Conservation (phyloP, 2,329 filamentous ascomycete species). For the Akanthomyces dipterigenus region DNA sequence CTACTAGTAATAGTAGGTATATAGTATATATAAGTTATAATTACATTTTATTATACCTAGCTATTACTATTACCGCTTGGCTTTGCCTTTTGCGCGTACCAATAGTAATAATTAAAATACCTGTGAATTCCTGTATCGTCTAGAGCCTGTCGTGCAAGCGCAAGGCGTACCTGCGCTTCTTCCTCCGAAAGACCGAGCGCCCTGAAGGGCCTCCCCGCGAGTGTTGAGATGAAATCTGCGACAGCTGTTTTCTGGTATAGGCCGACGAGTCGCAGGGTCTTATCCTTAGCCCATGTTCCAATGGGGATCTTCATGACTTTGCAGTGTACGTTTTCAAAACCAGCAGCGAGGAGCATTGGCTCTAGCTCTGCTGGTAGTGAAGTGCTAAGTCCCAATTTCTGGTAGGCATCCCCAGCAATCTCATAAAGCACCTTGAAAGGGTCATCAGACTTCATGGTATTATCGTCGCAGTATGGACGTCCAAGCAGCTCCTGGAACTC, state of each 20-base stretch:
- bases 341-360: conserved; percentile 30
- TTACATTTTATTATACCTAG: no score
- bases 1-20: no score
- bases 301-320: conserved; percentile 39
- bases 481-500: conserved; percentile 42
- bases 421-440: conserved; percentile 29
- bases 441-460: conserved; percentile 35
- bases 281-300: conserved; percentile 37
- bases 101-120: conserved; percentile 36
- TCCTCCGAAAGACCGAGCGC: conserved; percentile 29
- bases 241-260: conserved; percentile 38
- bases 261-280: conserved; percentile 33
- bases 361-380: conserved; percentile 29
- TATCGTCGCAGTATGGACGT: conserved; percentile 36
- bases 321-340: conserved; percentile 38
- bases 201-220: conserved; percentile 34
- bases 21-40: no score
- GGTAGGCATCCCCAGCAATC: conserved; percentile 24
- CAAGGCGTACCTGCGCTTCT: conserved; percentile 28
- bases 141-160: conserved; percentile 26
- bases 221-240: conserved; percentile 34
- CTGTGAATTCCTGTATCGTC: conserved; percentile 31
- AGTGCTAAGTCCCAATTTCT: conserved; percentile 32
- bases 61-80: no score
- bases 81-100: conserved; percentile 35